phyloP scores from a whole-genome alignment of 2,329 filamentous ascomycete genomes.

The Raffaelea ambrosiae region DNA sequence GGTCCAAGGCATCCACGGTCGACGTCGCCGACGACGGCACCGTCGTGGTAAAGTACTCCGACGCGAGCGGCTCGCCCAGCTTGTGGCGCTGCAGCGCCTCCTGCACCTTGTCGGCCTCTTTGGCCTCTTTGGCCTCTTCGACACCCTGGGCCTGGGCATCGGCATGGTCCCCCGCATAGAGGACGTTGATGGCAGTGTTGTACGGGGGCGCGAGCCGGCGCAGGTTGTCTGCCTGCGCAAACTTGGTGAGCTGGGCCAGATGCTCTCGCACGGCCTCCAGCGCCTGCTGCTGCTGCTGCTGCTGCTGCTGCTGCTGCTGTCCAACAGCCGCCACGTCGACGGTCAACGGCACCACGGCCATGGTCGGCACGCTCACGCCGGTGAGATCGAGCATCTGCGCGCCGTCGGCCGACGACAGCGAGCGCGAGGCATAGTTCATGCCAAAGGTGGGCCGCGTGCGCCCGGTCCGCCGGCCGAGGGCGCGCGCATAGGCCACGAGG shows the following conservation, averaged over 20 bases:
- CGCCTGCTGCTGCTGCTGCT: background rate
- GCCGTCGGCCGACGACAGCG: conserved; percentile 9
- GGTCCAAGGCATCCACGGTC: conserved; percentile 7
- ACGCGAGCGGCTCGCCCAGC: conserved; percentile 11
- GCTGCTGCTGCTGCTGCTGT: background rate
- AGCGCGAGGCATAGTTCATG: conserved; percentile 10
- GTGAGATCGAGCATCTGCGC: conserved; percentile 9
- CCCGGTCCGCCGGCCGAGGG: conserved; percentile 5
- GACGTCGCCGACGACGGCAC: background rate
- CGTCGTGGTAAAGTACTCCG: conserved; percentile 11
- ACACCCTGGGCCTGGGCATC: too few relatives aligned
- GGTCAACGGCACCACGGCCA: background rate
- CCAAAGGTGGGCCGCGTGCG: conserved; percentile 10
- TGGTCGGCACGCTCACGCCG: background rate
- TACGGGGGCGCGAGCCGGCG: conserved; percentile 6
- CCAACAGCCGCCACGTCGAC: too few relatives aligned
- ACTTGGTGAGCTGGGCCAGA: conserved; percentile 11
- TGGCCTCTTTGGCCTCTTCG: background rate
- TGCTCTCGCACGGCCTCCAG: conserved; percentile 6
- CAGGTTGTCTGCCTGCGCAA: conserved; percentile 10
- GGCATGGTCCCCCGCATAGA: conserved; percentile 2
- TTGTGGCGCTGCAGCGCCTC: conserved; percentile 7
- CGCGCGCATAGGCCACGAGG: conserved; percentile 9
- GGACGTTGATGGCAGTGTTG: conserved; percentile 13
- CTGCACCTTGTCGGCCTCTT: background rate